Percentiles rank a stretch among this genome's conserved stretches.
Conservation (phyloP, 805 yeast genomes). For the Deakozyma indianensis region DNA sequence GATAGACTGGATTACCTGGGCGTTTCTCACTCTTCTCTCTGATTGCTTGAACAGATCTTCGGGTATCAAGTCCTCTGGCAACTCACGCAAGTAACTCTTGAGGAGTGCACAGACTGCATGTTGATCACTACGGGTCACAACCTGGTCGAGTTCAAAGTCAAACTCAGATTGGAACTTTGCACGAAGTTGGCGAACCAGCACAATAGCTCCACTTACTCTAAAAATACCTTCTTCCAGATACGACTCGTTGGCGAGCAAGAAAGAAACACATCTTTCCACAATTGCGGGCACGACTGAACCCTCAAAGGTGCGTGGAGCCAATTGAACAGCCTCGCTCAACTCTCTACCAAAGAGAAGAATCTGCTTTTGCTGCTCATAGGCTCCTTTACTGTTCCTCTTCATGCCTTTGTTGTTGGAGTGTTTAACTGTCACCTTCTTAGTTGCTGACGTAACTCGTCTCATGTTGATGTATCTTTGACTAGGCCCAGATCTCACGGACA, state of each 20-base stretch:
- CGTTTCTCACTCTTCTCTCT: constrained; percentile 14
- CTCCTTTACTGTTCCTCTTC: background rate
- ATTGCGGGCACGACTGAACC: constrained; percentile 53
- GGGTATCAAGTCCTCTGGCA: constrained; percentile 59
- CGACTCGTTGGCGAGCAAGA: constrained; percentile 50
- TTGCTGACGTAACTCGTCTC: constrained; percentile 15
- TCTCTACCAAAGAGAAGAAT: constrained; percentile 45
- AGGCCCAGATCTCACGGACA: constrained; percentile 11
- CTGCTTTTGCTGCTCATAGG: constrained; percentile 14
- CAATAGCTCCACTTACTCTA: constrained; percentile 77
- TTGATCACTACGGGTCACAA: constrained; percentile 33
- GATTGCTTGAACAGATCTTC: constrained; percentile 19
- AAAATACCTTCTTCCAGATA: constrained; percentile 83
- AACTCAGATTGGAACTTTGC: constrained; percentile 50
- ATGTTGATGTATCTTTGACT: constrained; percentile 24
- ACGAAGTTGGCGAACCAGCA: constrained; percentile 54
- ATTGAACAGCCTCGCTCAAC: constrained; percentile 32
- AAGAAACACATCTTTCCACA: constrained; percentile 59
- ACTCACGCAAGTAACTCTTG: constrained; percentile 65
- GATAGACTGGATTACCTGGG: constrained; percentile 19
- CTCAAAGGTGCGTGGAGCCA: constrained; percentile 35
- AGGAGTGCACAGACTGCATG: constrained; percentile 79
- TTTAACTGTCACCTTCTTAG: background rate
- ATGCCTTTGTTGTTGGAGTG: background rate
- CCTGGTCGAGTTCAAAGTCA: constrained; percentile 47